Evolutionary conservation across 345 rosid genomes (phyloP), one percentile per base, ranked within the genome.

Genomic region (Chamaenerion angustifolium): DNA sequence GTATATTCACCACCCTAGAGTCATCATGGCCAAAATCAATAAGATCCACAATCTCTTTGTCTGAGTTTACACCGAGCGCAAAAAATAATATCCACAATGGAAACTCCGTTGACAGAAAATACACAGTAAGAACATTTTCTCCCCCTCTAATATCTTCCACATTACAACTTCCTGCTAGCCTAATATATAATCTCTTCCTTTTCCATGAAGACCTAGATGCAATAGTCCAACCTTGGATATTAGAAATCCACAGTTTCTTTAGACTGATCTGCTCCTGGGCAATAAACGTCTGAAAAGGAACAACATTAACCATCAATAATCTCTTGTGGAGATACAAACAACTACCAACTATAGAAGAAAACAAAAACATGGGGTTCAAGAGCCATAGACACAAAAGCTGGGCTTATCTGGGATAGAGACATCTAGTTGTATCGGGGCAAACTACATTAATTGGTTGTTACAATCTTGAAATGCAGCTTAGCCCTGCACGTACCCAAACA

Each of bases 71-170:
- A 11, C 88, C 92, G 49, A 90, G 87, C 31, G 92, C 82, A 60
- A 86, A 90, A 63, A 90, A 90, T 37, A 86, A 59, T 53, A 80
- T 49, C 98, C 96, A 90, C 27, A 86, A 25, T 14, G 98, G 94
- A 49, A 90, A 62, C 72, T 71, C 88, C 0, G 52, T 44, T 0
- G 95, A 79, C 82, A 90, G 54, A 70, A 90, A 80, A 60, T 73
- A 86, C 8, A 76, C 95, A 8, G 68, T 71, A 41, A 90, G 75
- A 40, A 68, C 74, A 71, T 83, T 76, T 68, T 83, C 92, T 21
- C 64, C 84, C 53, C 83, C 82, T 57, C 64, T 67, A 18, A 67
- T 58, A 31, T 71, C 72, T 45, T 81, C 90, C 35, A 61, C 45
- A 46, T 65, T 75, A 23, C 66, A 60, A 41, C 57, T 63, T 56